Base-by-base conservation (phyloP, 2,329 filamentous ascomycete species). In the Epichloe aotearoae region DNA sequence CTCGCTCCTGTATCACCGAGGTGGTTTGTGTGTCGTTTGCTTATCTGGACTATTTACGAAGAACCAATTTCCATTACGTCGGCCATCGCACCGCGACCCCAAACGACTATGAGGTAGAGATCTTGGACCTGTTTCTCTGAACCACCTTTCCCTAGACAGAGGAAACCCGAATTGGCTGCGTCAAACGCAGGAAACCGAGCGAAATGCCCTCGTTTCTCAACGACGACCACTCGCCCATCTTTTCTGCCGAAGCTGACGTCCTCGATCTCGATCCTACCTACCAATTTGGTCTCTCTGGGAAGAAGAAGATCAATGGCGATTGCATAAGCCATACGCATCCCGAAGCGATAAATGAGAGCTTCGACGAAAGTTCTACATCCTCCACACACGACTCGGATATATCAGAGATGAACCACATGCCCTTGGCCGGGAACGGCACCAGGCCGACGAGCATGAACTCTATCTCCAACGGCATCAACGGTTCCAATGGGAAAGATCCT, bases 361-460 rank as follows among this genome's bases (percentile, higher is more conserved):
- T 76, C 61, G 74, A 77, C 70, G 75, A 73, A 58, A 72, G 70
- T 61, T 75, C 75, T 52, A 71, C 74, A 56, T 70, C 72, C 45
- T 79, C 76, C 52, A 74, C 72, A 15, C 71, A 73, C 63, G 73
- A 72, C 54, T 77, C 76, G 53, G 70, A 73, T 60, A 67, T 67
- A 53, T 79, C 73, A 57, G 75, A 73, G 59, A 62, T 65, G 44
- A 65, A 64, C 54, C 66, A 65, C 43, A 63, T 65, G 56, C 70
- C 66, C 57, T 62, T 69, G 64, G 69, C 72, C 67, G 73, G 69
- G 57, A 66, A 64, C 60, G 59, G 57, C 47, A 69, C 68, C 53
- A 62, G 64, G 45, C 66, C 68, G 5, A 75, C 78, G 61, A 82
- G 75, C 66, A 77, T 82, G 68, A 77, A 72, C 64, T 74, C 78